A percentile compares a stretch with the other conserved stretches of the same genome.
phyloP scores from a whole-genome alignment of 345 rosid genomes.

The Microthlaspi erraticum region DNA sequence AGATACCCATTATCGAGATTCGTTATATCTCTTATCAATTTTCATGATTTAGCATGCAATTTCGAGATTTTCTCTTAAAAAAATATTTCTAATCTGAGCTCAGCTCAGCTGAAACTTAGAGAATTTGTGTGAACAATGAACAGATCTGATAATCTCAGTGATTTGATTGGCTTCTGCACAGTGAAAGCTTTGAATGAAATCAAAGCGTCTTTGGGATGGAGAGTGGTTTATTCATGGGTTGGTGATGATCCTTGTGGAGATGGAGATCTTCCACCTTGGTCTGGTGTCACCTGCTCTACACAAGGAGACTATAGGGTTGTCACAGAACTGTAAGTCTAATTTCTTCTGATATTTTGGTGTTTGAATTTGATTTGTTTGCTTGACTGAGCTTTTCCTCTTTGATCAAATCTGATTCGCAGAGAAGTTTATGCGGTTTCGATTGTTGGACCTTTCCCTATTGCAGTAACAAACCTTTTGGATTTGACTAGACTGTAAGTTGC shows the following conservation, averaged over 20 bases:
- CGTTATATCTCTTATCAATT: neutral
- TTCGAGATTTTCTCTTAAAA: neutral
- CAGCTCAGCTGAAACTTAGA: slow-evolving; percentile 14
- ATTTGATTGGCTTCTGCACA: slow-evolving; percentile 31
- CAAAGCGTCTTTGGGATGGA: slow-evolving; percentile 97
- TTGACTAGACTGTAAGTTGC: slow-evolving; percentile 78
- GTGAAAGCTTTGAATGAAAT: slow-evolving; percentile 98
- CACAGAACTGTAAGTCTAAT: slow-evolving; percentile 66
- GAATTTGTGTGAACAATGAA: slow-evolving; percentile 15
- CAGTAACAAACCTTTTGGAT: slow-evolving; percentile 94
- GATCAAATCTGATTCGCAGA: slow-evolving; percentile 51
- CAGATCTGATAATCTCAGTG: slow-evolving; percentile 33
- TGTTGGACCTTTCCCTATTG: slow-evolving; percentile 96
- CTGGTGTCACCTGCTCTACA: slow-evolving; percentile 91
- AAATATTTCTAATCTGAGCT: slow-evolving; percentile 21
- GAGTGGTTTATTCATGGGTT: slow-evolving; percentile 95
- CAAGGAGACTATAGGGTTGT: slow-evolving; percentile 92
- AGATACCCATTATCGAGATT: slow-evolving; percentile 21
- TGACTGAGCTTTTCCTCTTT: slow-evolving; percentile 18
- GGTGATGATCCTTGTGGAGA: slow-evolving; percentile 99
- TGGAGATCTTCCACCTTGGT: slow-evolving; percentile 87
- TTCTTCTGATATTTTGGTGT: neutral
- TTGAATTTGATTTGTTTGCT: neutral
- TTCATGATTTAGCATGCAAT: neutral
- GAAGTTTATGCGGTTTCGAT: slow-evolving; percentile 96